Evolutionary conservation across 75 land plant species (phyloP).

Genomic region (Pinus taeda): DNA sequence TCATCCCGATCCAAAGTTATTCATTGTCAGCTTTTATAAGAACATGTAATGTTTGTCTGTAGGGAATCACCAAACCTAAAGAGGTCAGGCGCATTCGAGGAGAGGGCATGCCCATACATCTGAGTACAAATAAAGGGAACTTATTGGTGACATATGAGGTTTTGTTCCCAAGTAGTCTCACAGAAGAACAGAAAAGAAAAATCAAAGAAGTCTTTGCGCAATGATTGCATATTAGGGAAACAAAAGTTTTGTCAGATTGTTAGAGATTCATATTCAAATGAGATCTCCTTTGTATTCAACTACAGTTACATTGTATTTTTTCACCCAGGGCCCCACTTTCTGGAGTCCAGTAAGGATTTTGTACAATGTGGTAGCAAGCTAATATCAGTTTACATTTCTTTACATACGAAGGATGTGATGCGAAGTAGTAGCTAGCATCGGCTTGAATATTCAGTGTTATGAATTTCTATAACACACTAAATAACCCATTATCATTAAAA

Average conservation of each 20-base stretch:
- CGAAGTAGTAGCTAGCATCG: too few relatives aligned
- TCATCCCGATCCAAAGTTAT: background rate
- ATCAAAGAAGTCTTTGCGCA: constrained; percentile 48
- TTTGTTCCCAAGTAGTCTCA: constrained; percentile 58
- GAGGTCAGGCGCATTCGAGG: constrained; percentile 77
- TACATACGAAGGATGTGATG: too few relatives aligned
- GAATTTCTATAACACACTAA: too few relatives aligned
- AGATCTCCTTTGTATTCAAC: constrained; percentile 4
- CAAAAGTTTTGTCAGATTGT: constrained; percentile 7
- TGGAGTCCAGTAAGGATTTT: too few relatives aligned
- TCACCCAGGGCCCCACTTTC: background rate
- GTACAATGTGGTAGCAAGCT: too few relatives aligned
- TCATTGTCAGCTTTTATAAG: background rate
- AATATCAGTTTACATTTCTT: too few relatives aligned
- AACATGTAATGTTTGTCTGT: background rate
- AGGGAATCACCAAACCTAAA: constrained; percentile 84
- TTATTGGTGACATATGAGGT: constrained; percentile 78
- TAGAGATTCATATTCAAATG: constrained; percentile 7
- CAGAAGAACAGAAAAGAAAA: constrained; percentile 66
- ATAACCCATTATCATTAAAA: too few relatives aligned
- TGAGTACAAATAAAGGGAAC: constrained; percentile 74
- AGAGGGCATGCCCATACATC: constrained; percentile 86
- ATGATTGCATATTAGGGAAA: background rate
- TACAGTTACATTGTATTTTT: background rate
- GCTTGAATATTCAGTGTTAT: too few relatives aligned